phyloP scores from a whole-genome alignment of 73 alveolate species.

The Stentor roeselii region DNA sequence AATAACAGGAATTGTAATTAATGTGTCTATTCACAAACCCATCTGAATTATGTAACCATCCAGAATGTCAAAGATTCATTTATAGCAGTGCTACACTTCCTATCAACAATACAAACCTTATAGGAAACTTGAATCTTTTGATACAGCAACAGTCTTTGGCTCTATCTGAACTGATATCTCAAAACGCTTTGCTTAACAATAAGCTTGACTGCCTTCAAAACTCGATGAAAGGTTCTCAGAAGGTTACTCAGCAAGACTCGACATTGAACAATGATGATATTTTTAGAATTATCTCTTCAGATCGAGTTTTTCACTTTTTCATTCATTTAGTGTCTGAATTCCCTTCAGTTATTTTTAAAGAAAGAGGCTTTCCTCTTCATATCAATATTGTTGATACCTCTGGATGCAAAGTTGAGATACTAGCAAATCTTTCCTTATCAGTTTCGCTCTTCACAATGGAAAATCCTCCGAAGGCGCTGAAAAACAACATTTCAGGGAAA shows the following conservation, averaged over 20 bases:
- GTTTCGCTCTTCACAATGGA: slow-evolving; percentile 6
- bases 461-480: slow-evolving; percentile 14
- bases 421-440: neutral
- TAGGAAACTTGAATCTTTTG: neutral
- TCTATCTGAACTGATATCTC: neutral
- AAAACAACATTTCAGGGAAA: slow-evolving; percentile 2
- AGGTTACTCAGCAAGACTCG: no score
- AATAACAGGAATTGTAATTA: no score
- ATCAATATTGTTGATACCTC: neutral
- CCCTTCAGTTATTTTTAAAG: slow-evolving; percentile 11
- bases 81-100: neutral
- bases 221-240: neutral
- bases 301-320: neutral
- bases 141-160: neutral
- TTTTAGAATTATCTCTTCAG: neutral
- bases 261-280: neutral
- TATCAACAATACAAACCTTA: neutral
- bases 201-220: neutral
- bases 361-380: neutral
- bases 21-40: slow-evolving; percentile 17
- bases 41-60: slow-evolving; percentile 7
- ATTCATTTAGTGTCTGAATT: neutral
- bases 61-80: neutral
- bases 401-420: neutral
- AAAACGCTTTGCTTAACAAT: neutral